A percentile compares a stretch with the other conserved stretches of the same genome.
Conservation (phyloP, 2,329 filamentous ascomycete genomes). For the Botrytis medusae region DNA sequence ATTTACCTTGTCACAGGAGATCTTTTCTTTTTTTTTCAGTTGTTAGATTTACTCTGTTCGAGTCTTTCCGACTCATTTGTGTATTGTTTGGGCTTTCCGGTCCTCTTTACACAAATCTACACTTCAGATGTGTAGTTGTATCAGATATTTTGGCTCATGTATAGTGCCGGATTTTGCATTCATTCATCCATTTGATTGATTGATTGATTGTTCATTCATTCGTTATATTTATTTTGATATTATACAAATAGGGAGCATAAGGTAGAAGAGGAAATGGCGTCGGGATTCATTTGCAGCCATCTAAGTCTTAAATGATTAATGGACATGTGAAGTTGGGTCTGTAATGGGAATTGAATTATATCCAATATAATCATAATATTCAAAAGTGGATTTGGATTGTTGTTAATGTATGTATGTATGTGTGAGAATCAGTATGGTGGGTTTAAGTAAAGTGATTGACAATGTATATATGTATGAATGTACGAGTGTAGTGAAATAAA, state of each 20-base stretch:
- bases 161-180: constrained; percentile 3
- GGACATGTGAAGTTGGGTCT: not conserved
- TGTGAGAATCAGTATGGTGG: not conserved
- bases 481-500: no score
- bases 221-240: constrained; percentile 6
- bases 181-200: not conserved
- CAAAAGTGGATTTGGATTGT: not conserved
- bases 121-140: constrained; percentile 18
- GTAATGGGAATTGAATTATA: not conserved
- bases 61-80: constrained; percentile 22
- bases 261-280: constrained; percentile 12
- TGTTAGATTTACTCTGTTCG: constrained; percentile 10
- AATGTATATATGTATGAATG: not conserved
- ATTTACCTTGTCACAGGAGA: constrained; percentile 9
- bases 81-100: not conserved
- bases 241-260: constrained; percentile 17
- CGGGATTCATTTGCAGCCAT: constrained; percentile 2
- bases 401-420: not conserved
- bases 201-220: constrained; percentile 3
- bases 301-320: constrained; percentile 4
- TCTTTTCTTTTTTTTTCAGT: not conserved
- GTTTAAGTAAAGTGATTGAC: not conserved
- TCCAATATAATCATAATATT: constrained; percentile 13
- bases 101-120: constrained; percentile 16
- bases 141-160: constrained; percentile 21